phyloP scores from a whole-genome alignment of 202 grass and related monocot genomes.

The Schoenoplectus tabernaemontani region DNA sequence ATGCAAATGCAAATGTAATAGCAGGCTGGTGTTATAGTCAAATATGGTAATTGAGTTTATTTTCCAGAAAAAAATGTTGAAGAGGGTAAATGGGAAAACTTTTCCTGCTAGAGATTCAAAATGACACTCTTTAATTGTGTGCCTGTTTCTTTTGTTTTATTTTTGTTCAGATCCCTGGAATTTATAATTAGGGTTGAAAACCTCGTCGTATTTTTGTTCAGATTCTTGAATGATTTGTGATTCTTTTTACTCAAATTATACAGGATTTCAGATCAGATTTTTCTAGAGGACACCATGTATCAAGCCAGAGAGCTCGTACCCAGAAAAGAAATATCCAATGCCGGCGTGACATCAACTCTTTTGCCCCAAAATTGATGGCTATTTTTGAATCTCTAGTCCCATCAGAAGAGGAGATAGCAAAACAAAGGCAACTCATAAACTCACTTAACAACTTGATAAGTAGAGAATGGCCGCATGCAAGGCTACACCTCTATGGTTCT shows the following conservation, averaged over 20 bases:
- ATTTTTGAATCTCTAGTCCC: slow-evolving; percentile 80
- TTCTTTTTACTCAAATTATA: slow-evolving; percentile 18
- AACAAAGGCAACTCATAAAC: slow-evolving; percentile 53
- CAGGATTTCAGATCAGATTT: slow-evolving; percentile 83
- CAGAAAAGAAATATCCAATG: slow-evolving; percentile 56
- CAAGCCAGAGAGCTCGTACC: slow-evolving; percentile 61
- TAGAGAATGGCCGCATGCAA: slow-evolving; percentile 73
- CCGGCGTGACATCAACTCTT: slow-evolving; percentile 63
- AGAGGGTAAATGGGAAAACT: neutral
- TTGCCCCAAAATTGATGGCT: slow-evolving; percentile 50
- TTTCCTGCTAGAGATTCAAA: neutral
- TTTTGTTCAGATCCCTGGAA: neutral
- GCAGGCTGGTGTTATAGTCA: neutral
- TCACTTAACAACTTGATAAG: slow-evolving; percentile 64
- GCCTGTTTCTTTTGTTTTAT: neutral
- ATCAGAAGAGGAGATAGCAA: slow-evolving; percentile 68
- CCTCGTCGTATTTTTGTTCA: neutral
- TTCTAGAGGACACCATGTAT: slow-evolving; percentile 70
- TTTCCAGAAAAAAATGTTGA: neutral
- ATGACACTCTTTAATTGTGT: neutral
- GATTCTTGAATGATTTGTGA: neutral
- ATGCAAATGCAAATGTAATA: neutral
- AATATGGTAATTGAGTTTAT: neutral
- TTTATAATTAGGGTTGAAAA: neutral
- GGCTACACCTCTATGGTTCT: slow-evolving; percentile 80